Evolutionary conservation across 768 basidiomycete genomes (phyloP).

Genomic region (Gyrodon lividus): DNA sequence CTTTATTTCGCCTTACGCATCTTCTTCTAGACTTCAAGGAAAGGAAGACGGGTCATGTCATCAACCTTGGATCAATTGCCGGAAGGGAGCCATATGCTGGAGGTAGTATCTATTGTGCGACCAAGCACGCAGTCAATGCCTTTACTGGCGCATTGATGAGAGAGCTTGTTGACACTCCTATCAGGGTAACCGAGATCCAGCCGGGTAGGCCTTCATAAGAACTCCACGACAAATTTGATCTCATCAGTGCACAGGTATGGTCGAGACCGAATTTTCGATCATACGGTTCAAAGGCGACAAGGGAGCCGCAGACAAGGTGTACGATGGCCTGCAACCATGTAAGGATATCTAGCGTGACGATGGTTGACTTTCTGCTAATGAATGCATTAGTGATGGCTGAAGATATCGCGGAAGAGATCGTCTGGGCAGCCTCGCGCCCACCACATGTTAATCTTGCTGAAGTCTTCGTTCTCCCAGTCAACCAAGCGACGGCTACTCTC

Average conservation of each 20-base stretch:
- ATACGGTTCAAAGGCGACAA: conserved; percentile 88
- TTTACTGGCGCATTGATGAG: conserved; percentile 80
- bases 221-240: not conserved
- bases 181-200: conserved; percentile 92
- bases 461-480: conserved; percentile 72
- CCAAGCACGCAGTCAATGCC: conserved; percentile 82
- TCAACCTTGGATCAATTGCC: conserved; percentile 94
- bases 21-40: conserved; percentile 65
- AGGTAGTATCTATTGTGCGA: conserved; percentile 91
- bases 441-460: conserved; percentile 91
- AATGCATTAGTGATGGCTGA: conserved; percentile 61
- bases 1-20: conserved; percentile 9
- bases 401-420: conserved; percentile 97
- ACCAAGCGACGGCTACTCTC: conserved; percentile 71
- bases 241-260: conserved; percentile 54
- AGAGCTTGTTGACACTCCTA: conserved; percentile 89
- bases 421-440: conserved; percentile 92
- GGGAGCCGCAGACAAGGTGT: conserved; percentile 81
- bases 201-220: conserved; percentile 56
- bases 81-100: conserved; percentile 86
- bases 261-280: conserved; percentile 91
- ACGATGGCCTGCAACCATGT: conserved; percentile 86
- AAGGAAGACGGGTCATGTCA: conserved; percentile 80
- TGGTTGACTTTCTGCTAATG: conserved; percentile 5
- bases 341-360: conserved; percentile 30